Evolutionary conservation across 257 asterid genomes (phyloP).

Genomic region (Solanum gracilifrons): DNA sequence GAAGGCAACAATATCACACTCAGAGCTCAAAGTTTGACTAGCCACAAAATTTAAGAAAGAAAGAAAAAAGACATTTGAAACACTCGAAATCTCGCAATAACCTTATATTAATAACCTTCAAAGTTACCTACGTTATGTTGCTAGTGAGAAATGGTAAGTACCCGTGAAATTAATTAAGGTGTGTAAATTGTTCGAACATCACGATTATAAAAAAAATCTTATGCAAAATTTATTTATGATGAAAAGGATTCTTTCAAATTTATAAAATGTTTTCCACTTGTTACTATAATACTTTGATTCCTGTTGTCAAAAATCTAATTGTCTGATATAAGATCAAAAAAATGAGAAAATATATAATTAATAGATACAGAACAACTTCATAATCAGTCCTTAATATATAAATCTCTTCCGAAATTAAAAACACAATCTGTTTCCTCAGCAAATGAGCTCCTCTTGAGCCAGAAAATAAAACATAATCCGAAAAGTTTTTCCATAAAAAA

Average conservation of each 20-base stretch:
- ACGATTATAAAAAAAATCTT: too few species aligned
- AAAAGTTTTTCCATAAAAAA: not conserved
- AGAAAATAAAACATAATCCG: not conserved
- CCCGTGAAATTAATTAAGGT: not conserved
- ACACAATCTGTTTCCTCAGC: not conserved
- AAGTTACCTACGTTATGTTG: not conserved
- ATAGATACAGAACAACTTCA: not conserved
- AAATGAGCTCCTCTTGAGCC: not conserved
- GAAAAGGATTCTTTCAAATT: too few species aligned
- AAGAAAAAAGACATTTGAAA: not conserved
- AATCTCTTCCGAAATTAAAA: not conserved
- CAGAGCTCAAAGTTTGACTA: not conserved
- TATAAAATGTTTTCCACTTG: too few species aligned
- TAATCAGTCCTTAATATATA: not conserved
- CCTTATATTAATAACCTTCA: not conserved
- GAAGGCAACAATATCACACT: not conserved
- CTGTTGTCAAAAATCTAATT: too few species aligned
- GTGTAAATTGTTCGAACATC: not conserved
- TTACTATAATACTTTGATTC: too few species aligned
- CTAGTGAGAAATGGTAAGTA: not conserved
- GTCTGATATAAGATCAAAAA: too few species aligned
- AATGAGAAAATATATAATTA: too few species aligned
- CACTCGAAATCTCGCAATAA: not conserved
- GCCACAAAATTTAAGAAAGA: not conserved
- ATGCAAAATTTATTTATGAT: too few species aligned